phyloP scores from a whole-genome alignment of 140 eudicot genomes.

The Erigeron philadelphicus region DNA sequence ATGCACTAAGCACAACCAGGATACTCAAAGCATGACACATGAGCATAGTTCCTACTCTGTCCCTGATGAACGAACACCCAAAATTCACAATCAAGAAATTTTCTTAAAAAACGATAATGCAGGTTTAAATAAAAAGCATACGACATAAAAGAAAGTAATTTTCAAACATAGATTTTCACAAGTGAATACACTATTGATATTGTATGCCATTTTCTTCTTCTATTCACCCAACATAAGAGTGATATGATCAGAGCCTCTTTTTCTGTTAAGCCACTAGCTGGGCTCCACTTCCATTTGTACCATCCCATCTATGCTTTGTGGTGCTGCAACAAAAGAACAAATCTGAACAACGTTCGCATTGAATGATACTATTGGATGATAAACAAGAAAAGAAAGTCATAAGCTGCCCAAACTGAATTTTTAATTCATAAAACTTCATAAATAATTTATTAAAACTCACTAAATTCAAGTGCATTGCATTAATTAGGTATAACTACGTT shows the following conservation, averaged over 20 bases:
- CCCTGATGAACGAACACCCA: too few species aligned
- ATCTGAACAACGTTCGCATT: neutral
- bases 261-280: slow-evolving; percentile 15
- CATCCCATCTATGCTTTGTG: slow-evolving; percentile 12
- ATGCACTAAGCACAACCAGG: too few species aligned
- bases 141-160: slow-evolving; percentile 20
- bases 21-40: too few species aligned
- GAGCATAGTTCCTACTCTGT: too few species aligned
- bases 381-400: too few species aligned
- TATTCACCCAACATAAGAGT: slow-evolving; percentile 24
- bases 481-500: too few species aligned
- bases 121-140: slow-evolving; percentile 15
- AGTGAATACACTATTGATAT: slow-evolving; percentile 12
- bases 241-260: slow-evolving; percentile 27
- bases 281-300: slow-evolving; percentile 1
- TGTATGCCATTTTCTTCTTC: slow-evolving; percentile 13
- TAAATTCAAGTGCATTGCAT: too few species aligned
- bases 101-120: neutral
- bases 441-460: too few species aligned
- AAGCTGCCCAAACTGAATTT: too few species aligned
- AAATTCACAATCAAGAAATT: neutral
- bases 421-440: too few species aligned
- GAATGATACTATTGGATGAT: neutral
- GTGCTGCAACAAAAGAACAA: slow-evolving; percentile 24
- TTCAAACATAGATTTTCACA: slow-evolving; percentile 31